Conservation (phyloP, 306 rosid genomes). For the Vicia faba region DNA sequence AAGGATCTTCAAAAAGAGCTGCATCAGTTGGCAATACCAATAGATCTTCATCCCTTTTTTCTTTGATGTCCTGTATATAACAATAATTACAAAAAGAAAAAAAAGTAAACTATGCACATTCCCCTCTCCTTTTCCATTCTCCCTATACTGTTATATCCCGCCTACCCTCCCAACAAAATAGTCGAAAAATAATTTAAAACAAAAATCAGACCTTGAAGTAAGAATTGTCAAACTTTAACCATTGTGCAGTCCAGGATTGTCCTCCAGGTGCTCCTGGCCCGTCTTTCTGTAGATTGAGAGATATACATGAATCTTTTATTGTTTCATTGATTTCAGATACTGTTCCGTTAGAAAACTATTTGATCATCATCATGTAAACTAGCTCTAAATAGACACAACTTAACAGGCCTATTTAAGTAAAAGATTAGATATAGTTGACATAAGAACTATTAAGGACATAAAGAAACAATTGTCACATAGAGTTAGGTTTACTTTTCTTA, state of each 20-base stretch:
- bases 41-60: slow-evolving; percentile 82
- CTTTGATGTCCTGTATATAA: slow-evolving; percentile 80
- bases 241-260: slow-evolving; percentile 92
- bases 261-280: slow-evolving; percentile 99
- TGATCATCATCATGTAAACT: slow-evolving; percentile 3
- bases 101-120: slow-evolving; percentile 17
- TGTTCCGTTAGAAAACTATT: slow-evolving; percentile 5
- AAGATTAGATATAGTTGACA: slow-evolving; percentile 4
- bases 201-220: slow-evolving; percentile 76
- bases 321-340: slow-evolving; percentile 5
- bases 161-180: slow-evolving; percentile 10
- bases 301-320: slow-evolving; percentile 36
- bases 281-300: slow-evolving; percentile 64
- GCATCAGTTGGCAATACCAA: slow-evolving; percentile 97
- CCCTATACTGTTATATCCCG: slow-evolving; percentile 8
- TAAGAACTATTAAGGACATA: slow-evolving; percentile 7
- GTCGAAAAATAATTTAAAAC: neutral
- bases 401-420: slow-evolving; percentile 8
- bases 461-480: slow-evolving; percentile 5
- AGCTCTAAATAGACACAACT: slow-evolving; percentile 10
- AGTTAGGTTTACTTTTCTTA: slow-evolving; percentile 20
- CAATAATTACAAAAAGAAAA: slow-evolving; percentile 36
- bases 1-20: slow-evolving; percentile 85
- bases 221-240: slow-evolving; percentile 97
- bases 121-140: neutral